A percentile compares a stretch with the other conserved stretches of the same genome.
Evolutionary conservation across 352 stramenopile species (phyloP).

Genomic region (Pythium utonaiense): DNA sequence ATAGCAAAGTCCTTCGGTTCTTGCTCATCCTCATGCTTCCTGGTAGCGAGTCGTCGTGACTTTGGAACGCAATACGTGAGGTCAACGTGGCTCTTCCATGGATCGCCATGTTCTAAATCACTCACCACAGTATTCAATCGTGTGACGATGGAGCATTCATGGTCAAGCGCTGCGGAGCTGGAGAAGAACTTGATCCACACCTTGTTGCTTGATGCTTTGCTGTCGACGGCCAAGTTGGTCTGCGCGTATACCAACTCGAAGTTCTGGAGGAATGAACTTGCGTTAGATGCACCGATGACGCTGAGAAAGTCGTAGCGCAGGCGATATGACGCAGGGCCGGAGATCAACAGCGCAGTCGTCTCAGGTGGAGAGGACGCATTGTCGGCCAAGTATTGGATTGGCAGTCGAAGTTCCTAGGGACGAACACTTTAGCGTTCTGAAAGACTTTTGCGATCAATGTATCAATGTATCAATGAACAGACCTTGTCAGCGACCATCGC

Average conservation of each 20-base stretch:
- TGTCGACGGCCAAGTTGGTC: constrained; percentile 54
- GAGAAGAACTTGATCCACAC: constrained; percentile 68
- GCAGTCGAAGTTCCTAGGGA: constrained; percentile 54
- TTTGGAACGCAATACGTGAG: too few species aligned
- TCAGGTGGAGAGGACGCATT: constrained; percentile 50
- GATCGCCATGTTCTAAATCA: background rate
- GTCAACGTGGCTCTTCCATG: too few species aligned
- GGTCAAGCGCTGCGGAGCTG: constrained; percentile 22
- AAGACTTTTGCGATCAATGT: background rate
- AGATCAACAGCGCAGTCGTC: constrained; percentile 48
- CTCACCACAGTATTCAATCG: constrained; percentile 40
- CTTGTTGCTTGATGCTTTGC: constrained; percentile 38
- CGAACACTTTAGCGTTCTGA: background rate
- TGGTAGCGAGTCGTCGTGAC: background rate
- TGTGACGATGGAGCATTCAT: constrained; percentile 40
- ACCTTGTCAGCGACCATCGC: constrained; percentile 52
- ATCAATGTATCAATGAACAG: background rate
- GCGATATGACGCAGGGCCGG: constrained; percentile 55
- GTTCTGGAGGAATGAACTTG: constrained; percentile 30
- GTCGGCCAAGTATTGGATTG: constrained; percentile 69
- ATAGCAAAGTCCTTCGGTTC: constrained; percentile 28
- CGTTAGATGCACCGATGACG: constrained; percentile 13
- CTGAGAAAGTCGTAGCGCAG: constrained; percentile 64
- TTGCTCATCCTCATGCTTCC: background rate
- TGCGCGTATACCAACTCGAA: constrained; percentile 40